A percentile compares a stretch with the other conserved stretches of the same genome.
Evolutionary conservation across 73 alveolate genomes (phyloP).

Genomic region (Symbiodinium natans): DNA sequence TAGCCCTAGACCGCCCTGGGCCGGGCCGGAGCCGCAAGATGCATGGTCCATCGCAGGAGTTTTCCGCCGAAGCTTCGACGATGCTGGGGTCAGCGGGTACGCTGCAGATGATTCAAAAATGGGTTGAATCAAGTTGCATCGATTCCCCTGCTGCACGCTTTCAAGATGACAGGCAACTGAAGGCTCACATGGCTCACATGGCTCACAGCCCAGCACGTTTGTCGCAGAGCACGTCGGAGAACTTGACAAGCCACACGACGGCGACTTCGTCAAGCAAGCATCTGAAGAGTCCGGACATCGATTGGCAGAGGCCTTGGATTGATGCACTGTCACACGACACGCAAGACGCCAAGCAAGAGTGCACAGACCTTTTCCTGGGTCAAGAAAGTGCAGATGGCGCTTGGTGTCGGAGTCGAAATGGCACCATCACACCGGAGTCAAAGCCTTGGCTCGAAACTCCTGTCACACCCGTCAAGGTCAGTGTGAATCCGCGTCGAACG

Average conservation of each 20-base stretch:
- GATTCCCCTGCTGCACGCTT: not conserved
- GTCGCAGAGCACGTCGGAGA: not conserved
- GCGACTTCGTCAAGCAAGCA: not conserved
- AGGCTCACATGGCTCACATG: not conserved
- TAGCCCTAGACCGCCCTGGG: not conserved
- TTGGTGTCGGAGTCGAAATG: not conserved
- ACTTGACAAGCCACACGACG: not conserved
- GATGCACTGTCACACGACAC: not conserved
- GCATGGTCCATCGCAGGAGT: not conserved
- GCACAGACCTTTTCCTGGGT: not conserved
- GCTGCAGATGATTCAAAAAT: not conserved
- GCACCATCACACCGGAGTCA: not conserved
- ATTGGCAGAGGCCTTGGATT: not conserved
- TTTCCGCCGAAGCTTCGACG: not conserved
- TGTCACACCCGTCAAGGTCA: not conserved
- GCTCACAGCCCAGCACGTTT: not conserved
- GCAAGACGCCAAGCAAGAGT: not conserved
- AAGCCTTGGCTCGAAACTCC: not conserved
- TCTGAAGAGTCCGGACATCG: not conserved
- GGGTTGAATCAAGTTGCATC: not conserved
- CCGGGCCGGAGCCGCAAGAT: not conserved
- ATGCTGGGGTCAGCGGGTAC: not conserved
- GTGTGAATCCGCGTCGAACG: not conserved
- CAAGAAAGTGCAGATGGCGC: not conserved
- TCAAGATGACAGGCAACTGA: not conserved